phyloP scores from a whole-genome alignment of 1,284 basidiomycete genomes.

The Schizophyllum amplum region DNA sequence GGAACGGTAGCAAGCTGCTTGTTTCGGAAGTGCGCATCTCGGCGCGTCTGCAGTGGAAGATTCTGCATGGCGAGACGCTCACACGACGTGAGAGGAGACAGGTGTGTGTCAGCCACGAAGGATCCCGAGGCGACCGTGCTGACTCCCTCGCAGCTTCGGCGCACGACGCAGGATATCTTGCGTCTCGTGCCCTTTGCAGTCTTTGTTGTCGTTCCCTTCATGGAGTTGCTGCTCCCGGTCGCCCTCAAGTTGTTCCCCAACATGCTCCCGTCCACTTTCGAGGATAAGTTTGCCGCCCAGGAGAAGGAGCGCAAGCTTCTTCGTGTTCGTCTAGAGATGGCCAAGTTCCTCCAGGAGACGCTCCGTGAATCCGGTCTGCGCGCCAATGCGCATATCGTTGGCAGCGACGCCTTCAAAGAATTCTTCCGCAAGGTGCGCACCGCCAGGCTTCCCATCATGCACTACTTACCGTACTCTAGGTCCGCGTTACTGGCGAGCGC shows the following conservation, averaged over 20 bases:
- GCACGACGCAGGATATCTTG: slow-evolving; percentile 90
- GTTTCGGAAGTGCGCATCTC: slow-evolving; percentile 94
- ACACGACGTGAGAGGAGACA: slow-evolving; percentile 93
- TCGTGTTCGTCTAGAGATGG: slow-evolving; percentile 95
- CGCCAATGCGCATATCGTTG: slow-evolving; percentile 86
- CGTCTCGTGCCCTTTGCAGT: slow-evolving; percentile 93
- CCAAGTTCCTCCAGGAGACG: slow-evolving; percentile 98
- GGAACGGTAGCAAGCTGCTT: slow-evolving; percentile 92
- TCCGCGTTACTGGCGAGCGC: slow-evolving; percentile 91
- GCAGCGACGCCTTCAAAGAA: slow-evolving; percentile 95
- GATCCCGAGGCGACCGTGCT: slow-evolving; percentile 2
- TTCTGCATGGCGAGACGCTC: slow-evolving; percentile 85
- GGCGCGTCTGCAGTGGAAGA: slow-evolving; percentile 82
- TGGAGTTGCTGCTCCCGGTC: slow-evolving; percentile 96
- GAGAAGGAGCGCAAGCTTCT: slow-evolving; percentile 96
- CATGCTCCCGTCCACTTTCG: slow-evolving; percentile 98
- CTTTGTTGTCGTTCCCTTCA: slow-evolving; percentile 95
- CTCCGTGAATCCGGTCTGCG: slow-evolving; percentile 90
- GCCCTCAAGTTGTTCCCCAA: slow-evolving; percentile 97
- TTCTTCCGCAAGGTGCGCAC: slow-evolving; percentile 88
- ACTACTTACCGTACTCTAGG: slow-evolving; percentile 30
- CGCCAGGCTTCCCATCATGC: slow-evolving; percentile 1
- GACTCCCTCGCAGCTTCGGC: slow-evolving; percentile 56
- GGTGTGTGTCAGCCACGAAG: slow-evolving; percentile 33
- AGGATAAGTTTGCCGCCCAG: slow-evolving; percentile 93